Conservation (phyloP, 2,329 filamentous ascomycete genomes). For the Pseudovirgaria hyperparasitica region DNA sequence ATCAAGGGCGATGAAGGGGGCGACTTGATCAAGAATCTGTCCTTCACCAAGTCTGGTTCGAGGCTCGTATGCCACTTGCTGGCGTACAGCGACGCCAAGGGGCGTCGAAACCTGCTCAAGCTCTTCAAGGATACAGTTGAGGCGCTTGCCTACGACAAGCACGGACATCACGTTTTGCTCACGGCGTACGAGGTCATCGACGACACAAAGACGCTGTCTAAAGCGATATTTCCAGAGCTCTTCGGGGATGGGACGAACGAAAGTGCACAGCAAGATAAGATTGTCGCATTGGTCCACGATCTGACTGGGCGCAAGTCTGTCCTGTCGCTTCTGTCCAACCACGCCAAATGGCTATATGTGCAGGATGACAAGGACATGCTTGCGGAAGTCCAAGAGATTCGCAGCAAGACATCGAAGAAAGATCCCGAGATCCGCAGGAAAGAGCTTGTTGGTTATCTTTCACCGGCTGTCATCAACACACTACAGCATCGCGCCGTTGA, state of each 20-base stretch:
- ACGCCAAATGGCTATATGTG: constrained; percentile 50
- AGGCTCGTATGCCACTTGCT: constrained; percentile 69
- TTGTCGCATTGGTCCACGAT: constrained; percentile 53
- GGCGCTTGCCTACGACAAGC: constrained; percentile 65
- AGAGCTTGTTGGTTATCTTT: constrained; percentile 64
- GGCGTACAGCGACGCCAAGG: constrained; percentile 79
- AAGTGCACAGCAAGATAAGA: constrained; percentile 44
- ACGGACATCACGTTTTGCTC: constrained; percentile 72
- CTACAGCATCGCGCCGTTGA: constrained; percentile 56
- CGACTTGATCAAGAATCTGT: constrained; percentile 86
- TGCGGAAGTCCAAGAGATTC: constrained; percentile 64
- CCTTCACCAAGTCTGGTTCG: constrained; percentile 83
- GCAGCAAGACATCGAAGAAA: constrained; percentile 84
- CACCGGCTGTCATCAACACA: constrained; percentile 60
- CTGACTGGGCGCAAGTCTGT: constrained; percentile 53
- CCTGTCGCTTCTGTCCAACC: constrained; percentile 65
- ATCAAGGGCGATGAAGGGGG: constrained; percentile 70
- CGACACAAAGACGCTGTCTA: constrained; percentile 79
- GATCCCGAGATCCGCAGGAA: constrained; percentile 61
- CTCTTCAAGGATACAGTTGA: constrained; percentile 84
- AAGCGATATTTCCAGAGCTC: constrained; percentile 78
- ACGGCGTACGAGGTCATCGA: constrained; percentile 85
- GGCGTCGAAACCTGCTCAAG: constrained; percentile 77
- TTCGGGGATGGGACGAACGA: constrained; percentile 42
- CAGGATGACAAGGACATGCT: constrained; percentile 53